Evolutionary conservation across 2,329 filamentous ascomycete species (phyloP).

Genomic region (Fusarium fujikuroi): DNA sequence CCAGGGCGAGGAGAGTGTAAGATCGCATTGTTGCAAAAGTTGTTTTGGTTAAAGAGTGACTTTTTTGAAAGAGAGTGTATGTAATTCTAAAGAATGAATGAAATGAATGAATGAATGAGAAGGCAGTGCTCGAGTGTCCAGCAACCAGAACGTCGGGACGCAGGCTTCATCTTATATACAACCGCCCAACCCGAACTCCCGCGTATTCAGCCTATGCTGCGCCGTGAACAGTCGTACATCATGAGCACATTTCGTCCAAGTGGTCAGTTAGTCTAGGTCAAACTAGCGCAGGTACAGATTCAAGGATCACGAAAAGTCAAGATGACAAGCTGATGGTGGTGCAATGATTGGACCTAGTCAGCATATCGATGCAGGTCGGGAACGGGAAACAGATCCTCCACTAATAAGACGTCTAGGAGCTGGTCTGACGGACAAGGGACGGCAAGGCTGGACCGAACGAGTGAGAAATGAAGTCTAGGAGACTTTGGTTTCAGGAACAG

Average conservation of each 20-base stretch:
- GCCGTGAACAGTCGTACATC: conserved; percentile 5
- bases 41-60: conserved; percentile 21
- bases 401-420: conserved; percentile 35
- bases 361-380: conserved; percentile 24
- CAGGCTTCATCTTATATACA: conserved; percentile 29
- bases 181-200: neutral
- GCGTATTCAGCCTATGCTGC: neutral
- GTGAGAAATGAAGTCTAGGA: conserved; percentile 37
- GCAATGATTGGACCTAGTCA: conserved; percentile 31
- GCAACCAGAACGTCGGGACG: neutral
- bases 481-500: conserved; percentile 42
- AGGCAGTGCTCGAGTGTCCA: conserved; percentile 14
- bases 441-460: conserved; percentile 36
- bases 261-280: conserved; percentile 23
- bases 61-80: conserved; percentile 32
- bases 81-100: conserved; percentile 24
- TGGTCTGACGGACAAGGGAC: conserved; percentile 37
- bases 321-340: conserved; percentile 32
- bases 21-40: conserved; percentile 38
- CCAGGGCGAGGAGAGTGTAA: conserved; percentile 40
- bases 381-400: conserved; percentile 40
- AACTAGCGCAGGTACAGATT: conserved; percentile 21
- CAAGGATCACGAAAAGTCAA: conserved; percentile 28
- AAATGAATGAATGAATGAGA: conserved; percentile 29
- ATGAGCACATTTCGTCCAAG: conserved; percentile 23